phyloP scores from a whole-genome alignment of 2,329 filamentous ascomycete species.

The Alternaria dauci region DNA sequence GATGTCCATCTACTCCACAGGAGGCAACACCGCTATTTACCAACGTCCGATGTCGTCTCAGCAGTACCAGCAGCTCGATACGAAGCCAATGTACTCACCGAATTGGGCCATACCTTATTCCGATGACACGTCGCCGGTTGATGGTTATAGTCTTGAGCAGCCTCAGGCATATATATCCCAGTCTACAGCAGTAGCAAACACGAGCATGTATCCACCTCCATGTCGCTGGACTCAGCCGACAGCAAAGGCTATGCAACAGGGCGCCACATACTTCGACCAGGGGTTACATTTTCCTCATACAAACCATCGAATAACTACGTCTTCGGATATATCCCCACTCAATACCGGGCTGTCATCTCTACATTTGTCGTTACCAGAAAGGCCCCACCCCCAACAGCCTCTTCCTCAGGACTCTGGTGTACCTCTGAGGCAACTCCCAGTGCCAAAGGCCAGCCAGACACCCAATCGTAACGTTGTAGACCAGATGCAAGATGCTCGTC shows the following conservation, averaged over 20 bases:
- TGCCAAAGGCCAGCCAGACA: slow-evolving; percentile 41
- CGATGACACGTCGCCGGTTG: slow-evolving; percentile 42
- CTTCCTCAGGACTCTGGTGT: slow-evolving; percentile 22
- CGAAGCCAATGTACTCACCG: slow-evolving; percentile 29
- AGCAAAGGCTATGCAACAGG: slow-evolving; percentile 21
- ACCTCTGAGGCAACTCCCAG: slow-evolving; percentile 43
- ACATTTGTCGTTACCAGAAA: slow-evolving; percentile 38
- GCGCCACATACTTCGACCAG: slow-evolving; percentile 32
- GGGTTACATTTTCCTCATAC: slow-evolving; percentile 34
- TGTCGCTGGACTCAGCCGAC: slow-evolving; percentile 32
- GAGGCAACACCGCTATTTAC: slow-evolving; percentile 18
- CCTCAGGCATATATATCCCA: slow-evolving; percentile 28
- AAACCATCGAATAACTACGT: slow-evolving; percentile 12
- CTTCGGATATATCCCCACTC: slow-evolving; percentile 39
- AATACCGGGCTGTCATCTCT: slow-evolving; percentile 40
- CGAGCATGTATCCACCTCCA: slow-evolving; percentile 23
- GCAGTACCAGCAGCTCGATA: slow-evolving; percentile 31
- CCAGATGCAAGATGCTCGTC: slow-evolving; percentile 42
- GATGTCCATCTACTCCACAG: slow-evolving; percentile 33
- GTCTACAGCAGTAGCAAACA: slow-evolving; percentile 19
- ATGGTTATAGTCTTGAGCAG: slow-evolving; percentile 37
- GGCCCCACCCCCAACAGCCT: slow-evolving; percentile 26
- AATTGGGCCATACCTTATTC: slow-evolving; percentile 37
- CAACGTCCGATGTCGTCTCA: slow-evolving; percentile 21
- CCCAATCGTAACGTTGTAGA: slow-evolving; percentile 41